A percentile compares a stretch with the other conserved stretches of the same genome.
phyloP scores from a whole-genome alignment of 805 yeast genomes.

The Candida michaelii region DNA sequence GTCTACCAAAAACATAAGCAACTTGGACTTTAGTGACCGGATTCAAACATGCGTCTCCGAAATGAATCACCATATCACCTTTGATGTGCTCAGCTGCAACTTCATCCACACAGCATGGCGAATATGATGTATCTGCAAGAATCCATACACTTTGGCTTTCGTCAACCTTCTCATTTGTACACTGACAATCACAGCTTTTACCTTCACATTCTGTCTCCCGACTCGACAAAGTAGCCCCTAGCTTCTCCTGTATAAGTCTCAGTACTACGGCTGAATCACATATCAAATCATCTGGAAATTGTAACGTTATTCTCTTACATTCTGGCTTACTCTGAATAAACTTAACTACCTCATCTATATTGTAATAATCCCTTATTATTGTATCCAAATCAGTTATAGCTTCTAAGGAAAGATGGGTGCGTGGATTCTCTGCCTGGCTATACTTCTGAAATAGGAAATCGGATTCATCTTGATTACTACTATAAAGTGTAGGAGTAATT shows the following conservation, averaged over 20 bases:
- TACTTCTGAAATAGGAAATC: slow-evolving; percentile 34
- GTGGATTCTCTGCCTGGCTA: slow-evolving; percentile 20
- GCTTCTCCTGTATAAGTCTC: too few relatives aligned
- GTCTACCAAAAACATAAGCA: slow-evolving; percentile 76
- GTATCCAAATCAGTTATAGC: slow-evolving; percentile 25
- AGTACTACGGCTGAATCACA: slow-evolving; percentile 76
- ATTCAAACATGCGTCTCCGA: slow-evolving; percentile 92
- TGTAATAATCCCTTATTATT: slow-evolving; percentile 53
- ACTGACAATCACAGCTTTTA: slow-evolving; percentile 9
- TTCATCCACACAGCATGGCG: slow-evolving; percentile 94
- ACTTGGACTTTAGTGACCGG: slow-evolving; percentile 73
- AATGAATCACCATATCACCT: slow-evolving; percentile 85
- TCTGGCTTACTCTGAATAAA: slow-evolving; percentile 31
- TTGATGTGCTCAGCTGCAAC: slow-evolving; percentile 92
- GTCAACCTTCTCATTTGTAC: slow-evolving; percentile 1
- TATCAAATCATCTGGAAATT: slow-evolving; percentile 82
- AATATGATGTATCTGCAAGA: slow-evolving; percentile 92
- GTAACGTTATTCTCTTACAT: slow-evolving; percentile 67
- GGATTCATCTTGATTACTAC: slow-evolving; percentile 60
- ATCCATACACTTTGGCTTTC: slow-evolving; percentile 49
- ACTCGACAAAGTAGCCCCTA: too few relatives aligned
- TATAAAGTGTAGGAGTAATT: slow-evolving; percentile 70
- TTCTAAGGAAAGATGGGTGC: slow-evolving; percentile 26
- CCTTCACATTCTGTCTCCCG: slow-evolving; percentile 15
- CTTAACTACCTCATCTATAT: slow-evolving; percentile 46